Evolutionary conservation across 202 grass and related monocot species (phyloP), one percentile per base, ranked within the genome.

Genomic region (Schoenoplectus triqueter): DNA sequence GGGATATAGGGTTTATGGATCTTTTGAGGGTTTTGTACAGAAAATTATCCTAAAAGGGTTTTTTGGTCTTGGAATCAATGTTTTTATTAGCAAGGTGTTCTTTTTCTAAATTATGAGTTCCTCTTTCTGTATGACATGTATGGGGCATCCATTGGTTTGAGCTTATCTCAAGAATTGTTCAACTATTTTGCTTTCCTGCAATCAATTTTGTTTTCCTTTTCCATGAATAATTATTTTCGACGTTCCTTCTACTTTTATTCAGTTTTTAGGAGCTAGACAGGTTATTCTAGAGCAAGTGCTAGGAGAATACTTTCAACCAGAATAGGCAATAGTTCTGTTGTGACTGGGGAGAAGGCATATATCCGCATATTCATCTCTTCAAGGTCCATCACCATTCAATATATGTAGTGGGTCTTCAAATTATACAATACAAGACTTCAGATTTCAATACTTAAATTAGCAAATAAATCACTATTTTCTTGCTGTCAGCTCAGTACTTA

Each of bases 231-330:
- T 54, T 69, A 3, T 66, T 59, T 86, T 54, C 17, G 57, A 59
- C 31, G n/a, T 83, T 63, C 39, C 52, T 2, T 59, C 14, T 13
- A 47, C 31, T 47, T 42, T 19, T 63, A 18, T 66, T 52, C 66
- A 60, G 70, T 13, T 79, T 78, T 64, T 87, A 80, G 78, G 87
- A 80, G 31, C 85, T 84, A 84, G 84, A 79, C 88, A 90, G 88
- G 85, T 80, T 65, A 66, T 69, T 80, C 74, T 41, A 79, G 64
- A 84, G 80, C 55, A 40, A 70, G 73, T 80, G 73, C 84, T 7
- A 82, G 49, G 18, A 89, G 84, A 64, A 13, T 89, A 83, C 13
- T 86, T 86, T 82, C 66, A 9, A 54, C 57, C 7, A 83, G 78
- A 82, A 74, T 56, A n/a, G 56, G 7, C 47, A 54, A 15, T 18